These are phyloP conservation scores for Pseudopithomyces chartarum DNA, from an alignment of 2,329 filamentous ascomycete genomes.

Conservation along the genomic window DNA sequence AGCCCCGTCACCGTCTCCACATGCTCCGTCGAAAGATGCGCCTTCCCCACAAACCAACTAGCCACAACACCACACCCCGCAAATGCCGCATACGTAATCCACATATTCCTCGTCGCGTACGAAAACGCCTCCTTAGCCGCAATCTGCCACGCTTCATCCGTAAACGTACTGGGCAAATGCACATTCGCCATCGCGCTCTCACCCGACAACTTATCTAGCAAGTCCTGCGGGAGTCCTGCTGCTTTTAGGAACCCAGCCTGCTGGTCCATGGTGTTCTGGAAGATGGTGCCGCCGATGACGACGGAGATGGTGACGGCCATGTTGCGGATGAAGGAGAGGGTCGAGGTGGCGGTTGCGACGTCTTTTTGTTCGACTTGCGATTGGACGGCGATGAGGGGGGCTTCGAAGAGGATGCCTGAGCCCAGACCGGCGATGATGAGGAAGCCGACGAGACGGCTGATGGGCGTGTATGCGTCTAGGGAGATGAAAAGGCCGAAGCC, in stretches of 20 bases:
- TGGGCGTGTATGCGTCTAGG: conserved; percentile 33
- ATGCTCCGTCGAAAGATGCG: conserved; percentile 50
- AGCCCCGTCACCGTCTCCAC: conserved; percentile 55
- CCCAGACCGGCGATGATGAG: conserved; percentile 59
- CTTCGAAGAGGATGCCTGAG: conserved; percentile 58
- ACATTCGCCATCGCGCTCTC: conserved; percentile 65
- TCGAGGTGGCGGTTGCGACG: conserved; percentile 57
- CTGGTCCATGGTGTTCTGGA: conserved; percentile 64
- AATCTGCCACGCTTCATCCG: conserved; percentile 49
- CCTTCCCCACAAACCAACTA: conserved; percentile 46
- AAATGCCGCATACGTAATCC: conserved; percentile 53
- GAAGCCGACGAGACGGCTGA: conserved; percentile 51
- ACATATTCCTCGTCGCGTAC: conserved; percentile 52
- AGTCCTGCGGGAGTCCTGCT: conserved; percentile 55
- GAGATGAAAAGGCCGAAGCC: conserved; percentile 44
- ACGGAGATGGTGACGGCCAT: conserved; percentile 54
- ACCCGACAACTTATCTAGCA: conserved; percentile 59
- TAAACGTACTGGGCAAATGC: conserved; percentile 57
- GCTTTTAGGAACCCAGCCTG: conserved; percentile 53
- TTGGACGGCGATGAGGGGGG: conserved; percentile 63
- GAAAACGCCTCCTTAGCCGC: conserved; percentile 52
- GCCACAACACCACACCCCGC: conserved; percentile 45
- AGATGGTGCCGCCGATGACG: conserved; percentile 57
- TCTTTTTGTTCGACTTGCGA: conserved; percentile 57
- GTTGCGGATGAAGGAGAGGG: conserved; percentile 54